These are phyloP conservation scores for Starmerella stellata DNA, from an alignment of 805 yeast species.

Conservation along the genomic window DNA sequence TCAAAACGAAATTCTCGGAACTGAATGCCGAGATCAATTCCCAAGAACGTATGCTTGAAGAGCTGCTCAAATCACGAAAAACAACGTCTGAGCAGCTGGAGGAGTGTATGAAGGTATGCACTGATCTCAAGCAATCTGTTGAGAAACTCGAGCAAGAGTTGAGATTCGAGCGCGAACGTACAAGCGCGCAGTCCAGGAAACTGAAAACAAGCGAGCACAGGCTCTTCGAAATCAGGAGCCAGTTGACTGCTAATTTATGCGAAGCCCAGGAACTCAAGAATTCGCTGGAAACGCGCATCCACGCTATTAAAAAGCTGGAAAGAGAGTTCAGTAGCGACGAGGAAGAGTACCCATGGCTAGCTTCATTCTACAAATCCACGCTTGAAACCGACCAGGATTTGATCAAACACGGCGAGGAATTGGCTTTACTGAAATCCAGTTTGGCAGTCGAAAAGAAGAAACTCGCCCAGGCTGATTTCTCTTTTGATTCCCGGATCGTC, in stretches of 20 bases:
- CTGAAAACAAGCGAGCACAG: conserved; percentile 3
- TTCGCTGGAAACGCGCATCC: not conserved
- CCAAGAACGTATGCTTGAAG: conserved; percentile 21
- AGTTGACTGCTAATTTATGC: not conserved
- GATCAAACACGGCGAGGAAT: conserved; percentile 1
- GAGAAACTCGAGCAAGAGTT: conserved; percentile 4
- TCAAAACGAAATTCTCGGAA: conserved; percentile 6
- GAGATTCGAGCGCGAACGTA: conserved; percentile 2
- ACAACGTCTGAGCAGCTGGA: conserved; percentile 71
- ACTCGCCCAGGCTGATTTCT: not conserved
- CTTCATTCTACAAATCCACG: not conserved
- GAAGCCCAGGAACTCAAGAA: not conserved
- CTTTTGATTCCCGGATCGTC: conserved; percentile 5
- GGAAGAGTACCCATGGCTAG: not conserved
- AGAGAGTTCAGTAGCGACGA: not conserved
- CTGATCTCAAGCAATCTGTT: not conserved
- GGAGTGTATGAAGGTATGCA: conserved; percentile 35
- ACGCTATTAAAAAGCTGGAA: not conserved
- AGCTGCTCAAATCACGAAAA: conserved; percentile 35
- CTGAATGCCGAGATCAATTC: conserved; percentile 8
- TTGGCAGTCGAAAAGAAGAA: conserved; percentile 7
- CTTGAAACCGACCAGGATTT: not conserved
- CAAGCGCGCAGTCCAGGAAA: conserved; percentile 2
- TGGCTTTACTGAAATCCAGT: conserved; percentile 2
- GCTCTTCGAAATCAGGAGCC: not conserved